phyloP scores from a whole-genome alignment of 108 stramenopile genomes.

The Cyclotella distinguenda region DNA sequence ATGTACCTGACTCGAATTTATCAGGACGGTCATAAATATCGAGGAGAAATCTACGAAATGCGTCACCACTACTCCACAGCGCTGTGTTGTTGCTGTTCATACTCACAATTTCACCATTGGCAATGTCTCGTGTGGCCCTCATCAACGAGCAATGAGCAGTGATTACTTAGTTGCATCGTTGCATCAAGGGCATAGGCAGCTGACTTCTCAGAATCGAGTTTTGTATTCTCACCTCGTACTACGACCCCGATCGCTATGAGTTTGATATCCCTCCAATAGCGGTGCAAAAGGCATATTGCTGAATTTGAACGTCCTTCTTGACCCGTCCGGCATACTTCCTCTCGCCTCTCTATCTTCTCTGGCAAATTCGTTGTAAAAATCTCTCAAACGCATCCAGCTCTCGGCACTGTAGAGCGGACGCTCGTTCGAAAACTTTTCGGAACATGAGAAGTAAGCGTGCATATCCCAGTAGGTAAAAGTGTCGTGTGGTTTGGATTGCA shows the following conservation, averaged over 20 bases:
- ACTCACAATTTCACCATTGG: not conserved
- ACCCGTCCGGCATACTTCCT: not conserved
- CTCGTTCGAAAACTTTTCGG: not conserved
- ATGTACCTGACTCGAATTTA: constrained; percentile 2
- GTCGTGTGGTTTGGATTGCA: not conserved
- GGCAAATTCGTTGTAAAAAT: constrained; percentile 3
- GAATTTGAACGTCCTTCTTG: not conserved
- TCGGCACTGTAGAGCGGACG: not conserved
- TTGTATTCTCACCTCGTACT: not conserved
- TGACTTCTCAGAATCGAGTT: too few species aligned
- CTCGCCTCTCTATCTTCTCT: not conserved
- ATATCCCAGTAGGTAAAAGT: not conserved
- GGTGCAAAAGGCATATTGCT: not conserved
- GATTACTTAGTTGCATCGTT: too few species aligned
- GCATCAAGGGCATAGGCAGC: too few species aligned
- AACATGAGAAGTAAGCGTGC: not conserved
- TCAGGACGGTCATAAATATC: not conserved
- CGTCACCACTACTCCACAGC: not conserved
- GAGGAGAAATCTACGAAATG: constrained; percentile 15
- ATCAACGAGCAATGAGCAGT: too few species aligned
- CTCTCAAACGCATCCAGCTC: not conserved
- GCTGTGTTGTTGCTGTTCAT: constrained; percentile 9
- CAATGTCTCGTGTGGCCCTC: constrained; percentile 6
- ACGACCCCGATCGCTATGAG: not conserved
- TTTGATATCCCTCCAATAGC: not conserved